Conservation (phyloP, 2,329 filamentous ascomycete species). For the Chalara sp. region DNA sequence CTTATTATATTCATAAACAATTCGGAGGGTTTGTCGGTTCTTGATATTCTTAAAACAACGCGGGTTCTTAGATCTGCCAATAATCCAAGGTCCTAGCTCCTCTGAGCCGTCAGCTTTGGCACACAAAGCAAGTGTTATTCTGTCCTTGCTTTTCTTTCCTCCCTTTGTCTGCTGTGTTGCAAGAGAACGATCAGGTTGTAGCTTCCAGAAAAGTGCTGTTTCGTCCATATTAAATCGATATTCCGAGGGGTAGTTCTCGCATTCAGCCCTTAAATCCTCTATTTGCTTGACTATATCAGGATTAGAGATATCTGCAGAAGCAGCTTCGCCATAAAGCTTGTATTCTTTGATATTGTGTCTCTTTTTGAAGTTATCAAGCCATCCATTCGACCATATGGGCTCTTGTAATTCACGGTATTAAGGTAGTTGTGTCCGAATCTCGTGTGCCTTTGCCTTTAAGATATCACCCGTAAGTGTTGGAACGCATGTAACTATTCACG, state of each 20-base stretch:
- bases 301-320: not conserved
- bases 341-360: constrained; percentile 3
- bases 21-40: not conserved
- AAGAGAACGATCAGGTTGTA: not conserved
- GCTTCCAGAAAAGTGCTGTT: not conserved
- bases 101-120: not conserved
- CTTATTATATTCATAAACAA: constrained; percentile 1
- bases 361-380: constrained; percentile 3
- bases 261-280: not conserved
- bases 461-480: constrained; percentile 1
- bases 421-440: not conserved
- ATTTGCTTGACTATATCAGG: not conserved
- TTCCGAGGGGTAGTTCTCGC: not conserved
- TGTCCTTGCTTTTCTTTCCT: not conserved
- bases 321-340: constrained; percentile 1
- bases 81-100: constrained; percentile 1
- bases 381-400: constrained; percentile 1
- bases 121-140: not conserved
- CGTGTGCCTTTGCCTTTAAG: not conserved
- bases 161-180: not conserved
- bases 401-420: not conserved
- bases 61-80: not conserved
- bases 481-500: too few species aligned
- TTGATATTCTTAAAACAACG: too few species aligned
- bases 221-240: not conserved